Base-by-base conservation (phyloP, 2,329 filamentous ascomycete genomes). In the Purpureocillium takamizusanense region DNA sequence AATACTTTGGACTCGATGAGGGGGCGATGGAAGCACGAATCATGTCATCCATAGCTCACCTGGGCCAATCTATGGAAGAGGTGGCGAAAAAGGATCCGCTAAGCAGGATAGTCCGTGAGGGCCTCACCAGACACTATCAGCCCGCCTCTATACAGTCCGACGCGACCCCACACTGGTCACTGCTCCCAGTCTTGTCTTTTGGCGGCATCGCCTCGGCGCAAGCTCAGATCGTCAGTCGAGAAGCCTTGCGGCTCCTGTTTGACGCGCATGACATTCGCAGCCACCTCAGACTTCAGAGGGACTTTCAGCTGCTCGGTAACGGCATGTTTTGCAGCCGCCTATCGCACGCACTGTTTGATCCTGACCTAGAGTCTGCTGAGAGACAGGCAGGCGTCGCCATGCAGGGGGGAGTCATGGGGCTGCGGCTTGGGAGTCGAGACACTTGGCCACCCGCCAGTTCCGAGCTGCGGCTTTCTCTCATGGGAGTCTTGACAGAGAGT, bases 401-500 rank as follows among this genome's bases (percentile, higher is more conserved):
- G 8, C 76, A 76, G 33, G 81, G 85, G 35, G 75, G 80, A 41
- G 66, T 76, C 12, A 90, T 94, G 70, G 90, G 92, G 1, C 69
- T 97, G 31, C 82, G 88, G 31, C 68, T 97, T 1, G 84, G 84
- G n/a, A 78, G 76, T 2, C 76, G 87, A 50, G 79, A 86, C 39
- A 86, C 73, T 25, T 97, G 92, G 92, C 92, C 92, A 18, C 92
- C 92, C 4, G 88, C 88, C 17, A 94, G 86, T 57, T 95, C 89
- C 1, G 92, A 97, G 57, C 65, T 98, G n/a, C 78, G 88, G 9
- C 70, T 97, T 5, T 86, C 86, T 1, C 69, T 98, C 14, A 94
- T 89, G 74, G 88, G 87, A 0, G 74, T 97, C 1, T 65, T 97
- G 7, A 73, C 75, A 2, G 89, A 95, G 46, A 86, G 78, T 46